These are phyloP conservation scores for Bipolaris oryzae DNA, from an alignment of 2,329 filamentous ascomycete species.

Conservation along the genomic window DNA sequence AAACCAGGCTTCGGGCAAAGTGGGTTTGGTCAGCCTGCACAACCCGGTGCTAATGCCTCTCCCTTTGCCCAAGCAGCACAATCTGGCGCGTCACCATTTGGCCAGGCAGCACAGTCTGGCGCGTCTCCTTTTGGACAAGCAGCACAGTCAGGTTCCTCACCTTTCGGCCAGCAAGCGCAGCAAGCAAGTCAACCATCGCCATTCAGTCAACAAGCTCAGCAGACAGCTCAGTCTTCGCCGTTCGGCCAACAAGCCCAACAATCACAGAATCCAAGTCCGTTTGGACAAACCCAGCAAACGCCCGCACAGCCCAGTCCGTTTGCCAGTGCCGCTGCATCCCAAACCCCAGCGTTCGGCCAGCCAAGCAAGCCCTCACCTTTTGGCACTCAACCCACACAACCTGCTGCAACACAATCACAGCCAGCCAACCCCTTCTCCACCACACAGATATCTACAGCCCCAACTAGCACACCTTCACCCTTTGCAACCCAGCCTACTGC, in stretches of 20 bases:
- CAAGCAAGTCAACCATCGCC: conserved; percentile 21
- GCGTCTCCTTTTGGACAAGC: conserved; percentile 34
- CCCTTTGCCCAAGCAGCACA: conserved; percentile 45
- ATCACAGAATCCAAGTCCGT: conserved; percentile 18
- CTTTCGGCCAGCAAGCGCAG: conserved; percentile 18
- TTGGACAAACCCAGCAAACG: conserved; percentile 11
- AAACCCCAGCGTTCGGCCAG: conserved; percentile 39
- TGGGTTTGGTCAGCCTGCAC: conserved; percentile 54
- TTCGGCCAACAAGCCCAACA: conserved; percentile 18
- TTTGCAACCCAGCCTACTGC: conserved; percentile 37
- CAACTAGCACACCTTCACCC: conserved; percentile 20
- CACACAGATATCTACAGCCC: conserved; percentile 16
- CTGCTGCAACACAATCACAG: conserved; percentile 8
- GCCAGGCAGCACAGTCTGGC: conserved; percentile 25
- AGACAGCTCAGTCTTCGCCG: conserved; percentile 10
- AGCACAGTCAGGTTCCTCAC: conserved; percentile 21
- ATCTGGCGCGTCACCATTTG: conserved; percentile 37
- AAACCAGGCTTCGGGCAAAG: conserved; percentile 47
- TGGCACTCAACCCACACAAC: conserved; percentile 16
- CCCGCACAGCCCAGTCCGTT: conserved; percentile 27
- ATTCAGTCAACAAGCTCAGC: conserved; percentile 28
- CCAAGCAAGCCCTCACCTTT: conserved; percentile 43
- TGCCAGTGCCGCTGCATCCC: conserved; percentile 18
- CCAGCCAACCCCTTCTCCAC: conserved; percentile 35
- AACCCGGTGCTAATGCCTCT: conserved; percentile 39